Percentiles rank a stretch among this genome's conserved stretches.
phyloP scores from a whole-genome alignment of 2,329 filamentous ascomycete species.

The Pleomassaria siparia region DNA sequence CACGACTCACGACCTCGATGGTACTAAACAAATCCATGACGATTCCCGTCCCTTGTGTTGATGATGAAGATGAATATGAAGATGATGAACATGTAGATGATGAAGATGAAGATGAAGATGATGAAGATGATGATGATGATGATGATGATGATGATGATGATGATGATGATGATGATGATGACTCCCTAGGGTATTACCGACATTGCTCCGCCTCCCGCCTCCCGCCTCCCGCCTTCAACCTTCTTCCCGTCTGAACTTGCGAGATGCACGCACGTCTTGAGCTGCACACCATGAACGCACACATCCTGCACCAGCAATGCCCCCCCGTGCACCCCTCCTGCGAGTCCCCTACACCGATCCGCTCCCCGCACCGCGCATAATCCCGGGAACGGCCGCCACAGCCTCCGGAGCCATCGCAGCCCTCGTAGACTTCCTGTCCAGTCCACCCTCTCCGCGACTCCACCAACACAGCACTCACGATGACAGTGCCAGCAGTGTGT shows the following conservation, averaged over 20 bases:
- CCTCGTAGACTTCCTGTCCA: conserved; percentile 69
- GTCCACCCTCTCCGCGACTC: conserved; percentile 22
- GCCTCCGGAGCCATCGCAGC: conserved; percentile 74
- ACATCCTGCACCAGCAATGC: conserved; percentile 48
- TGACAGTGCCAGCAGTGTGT: no score
- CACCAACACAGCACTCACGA: background rate
- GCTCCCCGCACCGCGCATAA: conserved; percentile 72
- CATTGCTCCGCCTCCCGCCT: background rate
- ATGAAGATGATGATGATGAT: no score
- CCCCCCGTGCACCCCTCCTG: conserved; percentile 61
- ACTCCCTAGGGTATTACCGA: no score
- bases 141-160: no score
- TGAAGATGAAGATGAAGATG: no score
- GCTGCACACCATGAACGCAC: background rate
- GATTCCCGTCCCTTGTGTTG: no score
- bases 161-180: no score
- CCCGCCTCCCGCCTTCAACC: background rate
- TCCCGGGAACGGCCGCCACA: conserved; percentile 71
- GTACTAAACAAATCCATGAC: no score
- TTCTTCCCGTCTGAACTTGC: no score
- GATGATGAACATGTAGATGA: no score
- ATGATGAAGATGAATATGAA: no score
- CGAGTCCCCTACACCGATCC: conserved; percentile 89
- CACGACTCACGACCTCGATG: no score
- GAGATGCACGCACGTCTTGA: background rate